phyloP scores from a whole-genome alignment of 148 eudicot species.

The Heliosperma pusillum region DNA sequence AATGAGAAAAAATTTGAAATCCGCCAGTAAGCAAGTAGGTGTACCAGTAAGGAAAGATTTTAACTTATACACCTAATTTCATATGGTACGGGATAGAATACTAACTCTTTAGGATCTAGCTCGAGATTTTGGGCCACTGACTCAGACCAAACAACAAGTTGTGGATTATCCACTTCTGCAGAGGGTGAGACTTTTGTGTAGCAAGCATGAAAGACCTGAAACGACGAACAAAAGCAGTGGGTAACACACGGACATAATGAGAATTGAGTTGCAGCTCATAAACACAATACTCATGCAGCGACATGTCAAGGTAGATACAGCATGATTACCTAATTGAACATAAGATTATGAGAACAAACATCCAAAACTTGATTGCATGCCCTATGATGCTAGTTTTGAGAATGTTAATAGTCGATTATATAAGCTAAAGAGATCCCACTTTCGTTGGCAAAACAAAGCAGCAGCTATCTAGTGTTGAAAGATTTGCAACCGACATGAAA shows the following conservation, averaged over 20 bases:
- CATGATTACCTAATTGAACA: background rate
- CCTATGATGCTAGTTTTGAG: background rate
- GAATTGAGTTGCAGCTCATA: background rate
- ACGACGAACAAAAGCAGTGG: background rate
- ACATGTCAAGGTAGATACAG: background rate
- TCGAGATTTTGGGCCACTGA: conserved; percentile 79
- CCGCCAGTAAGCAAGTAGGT: background rate
- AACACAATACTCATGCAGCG: background rate
- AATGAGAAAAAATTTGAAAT: background rate
- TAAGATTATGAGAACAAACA: background rate
- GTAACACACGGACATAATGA: background rate
- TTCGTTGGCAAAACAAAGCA: background rate
- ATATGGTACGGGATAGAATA: conserved; percentile 19
- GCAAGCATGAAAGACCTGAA: conserved; percentile 84
- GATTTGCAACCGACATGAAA: background rate
- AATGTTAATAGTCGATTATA: background rate
- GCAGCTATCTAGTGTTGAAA: background rate
- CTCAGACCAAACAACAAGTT: conserved; percentile 93
- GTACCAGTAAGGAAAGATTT: background rate
- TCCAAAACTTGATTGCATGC: background rate
- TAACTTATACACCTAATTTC: background rate
- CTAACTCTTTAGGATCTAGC: conserved; percentile 86
- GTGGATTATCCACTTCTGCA: conserved; percentile 78
- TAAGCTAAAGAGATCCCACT: background rate
- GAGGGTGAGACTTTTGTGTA: conserved; percentile 86